Evolutionary conservation across 2,329 filamentous ascomycete genomes (phyloP).

Genomic region (Emmonsiellopsis sp.): DNA sequence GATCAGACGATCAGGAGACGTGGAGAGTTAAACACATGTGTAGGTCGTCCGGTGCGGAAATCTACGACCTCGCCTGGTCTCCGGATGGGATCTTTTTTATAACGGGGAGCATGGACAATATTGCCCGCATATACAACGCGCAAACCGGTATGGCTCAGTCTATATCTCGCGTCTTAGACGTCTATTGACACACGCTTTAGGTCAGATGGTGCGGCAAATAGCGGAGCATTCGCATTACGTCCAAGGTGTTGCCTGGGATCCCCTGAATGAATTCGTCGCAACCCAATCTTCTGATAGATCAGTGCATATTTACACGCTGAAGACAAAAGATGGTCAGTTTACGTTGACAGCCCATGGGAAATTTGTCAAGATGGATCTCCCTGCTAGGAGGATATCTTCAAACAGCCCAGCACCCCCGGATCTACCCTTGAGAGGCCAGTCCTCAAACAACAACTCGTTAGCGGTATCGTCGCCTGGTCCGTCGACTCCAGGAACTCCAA

Average conservation of each 20-base stretch:
- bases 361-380: constrained; percentile 87
- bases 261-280: constrained; percentile 92
- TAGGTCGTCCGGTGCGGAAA: constrained; percentile 85
- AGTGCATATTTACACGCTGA: constrained; percentile 92
- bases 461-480: constrained; percentile 69
- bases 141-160: constrained; percentile 58
- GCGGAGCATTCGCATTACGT: constrained; percentile 98
- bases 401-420: constrained; percentile 89
- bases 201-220: constrained; percentile 74
- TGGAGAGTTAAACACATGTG: constrained; percentile 99
- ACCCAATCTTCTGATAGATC: constrained; percentile 97
- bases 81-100: constrained; percentile 96
- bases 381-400: constrained; percentile 78
- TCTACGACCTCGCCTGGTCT: constrained; percentile 97
- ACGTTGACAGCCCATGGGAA: constrained; percentile 70
- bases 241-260: constrained; percentile 97
- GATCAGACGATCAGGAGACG: constrained; percentile 85
- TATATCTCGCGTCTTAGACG: not conserved
- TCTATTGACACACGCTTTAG: constrained; percentile 24
- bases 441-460: constrained; percentile 30
- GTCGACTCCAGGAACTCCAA: constrained; percentile 89
- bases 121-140: constrained; percentile 93
- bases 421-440: constrained; percentile 36
- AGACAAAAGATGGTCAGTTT: constrained; percentile 93
- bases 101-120: constrained; percentile 98